Base-by-base conservation (phyloP, 768 basidiomycete species). In the Zangia roseola region DNA sequence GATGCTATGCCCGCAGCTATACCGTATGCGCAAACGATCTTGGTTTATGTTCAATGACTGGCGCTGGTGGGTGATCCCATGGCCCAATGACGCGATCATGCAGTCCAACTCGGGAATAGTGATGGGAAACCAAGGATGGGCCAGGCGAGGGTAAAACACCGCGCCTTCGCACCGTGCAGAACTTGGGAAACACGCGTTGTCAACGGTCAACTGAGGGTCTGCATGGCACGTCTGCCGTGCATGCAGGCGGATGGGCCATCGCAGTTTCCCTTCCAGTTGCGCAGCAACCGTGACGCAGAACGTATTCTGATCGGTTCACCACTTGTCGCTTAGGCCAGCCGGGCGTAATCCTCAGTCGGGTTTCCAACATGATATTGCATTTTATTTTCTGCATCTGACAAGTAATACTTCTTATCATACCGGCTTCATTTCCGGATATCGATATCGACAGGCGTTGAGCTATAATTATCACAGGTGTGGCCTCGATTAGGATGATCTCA, bases 1-100 rank as follows among this genome's bases (percentile, higher is more conserved):
- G 84, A 88, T 59, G 71, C 69, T 42, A 61, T 80, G 64, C 85
- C 85, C 65, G 78, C 83, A 52, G 36, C 44, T 19, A 39, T 52
- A 31, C 23, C 43, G 33, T 40, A 53, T 40, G 43, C 43, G 53
- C 47, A 24, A 28, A 37, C 41, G 33, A 35, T 50, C 28, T 43
- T 14, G 71, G 71, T 72, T 73, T 58, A 72, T 71, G 44, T 60
- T 61, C 33, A 53, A 55, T 31, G 62, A 51, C 37, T 34, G 20
- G 36, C 40, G 53, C 25, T 43, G 43, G 50, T 37, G 43, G 45
- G 28, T 43, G 47, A 43, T 25, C 31, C 40, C 47, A 45, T 39
- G 42, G n/a, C 41, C 28, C 36, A 50, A 44, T 31, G 44, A 43
- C 40, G 26, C 39, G 30, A 50, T 45, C 39, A n/a, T n/a, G 30